Percentiles rank a stretch among this genome's conserved stretches.
Conservation (phyloP, 148 eudicot species). For the Persicaria tinctoria region DNA sequence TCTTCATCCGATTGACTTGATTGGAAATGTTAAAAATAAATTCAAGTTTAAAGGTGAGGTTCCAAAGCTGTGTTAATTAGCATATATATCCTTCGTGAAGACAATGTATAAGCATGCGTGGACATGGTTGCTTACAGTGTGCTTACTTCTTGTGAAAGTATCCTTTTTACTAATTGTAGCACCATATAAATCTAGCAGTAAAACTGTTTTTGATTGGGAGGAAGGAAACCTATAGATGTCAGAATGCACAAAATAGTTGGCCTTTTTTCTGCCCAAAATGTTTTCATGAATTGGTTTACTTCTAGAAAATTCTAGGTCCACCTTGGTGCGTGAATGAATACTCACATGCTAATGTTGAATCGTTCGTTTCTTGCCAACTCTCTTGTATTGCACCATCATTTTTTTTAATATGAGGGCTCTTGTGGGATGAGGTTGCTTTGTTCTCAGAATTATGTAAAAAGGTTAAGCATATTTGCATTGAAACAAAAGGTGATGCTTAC, state of each 20-base stretch:
- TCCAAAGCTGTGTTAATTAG: not conserved
- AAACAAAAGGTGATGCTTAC: not conserved
- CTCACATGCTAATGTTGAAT: not conserved
- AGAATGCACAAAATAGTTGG: not conserved
- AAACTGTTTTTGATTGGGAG: not conserved
- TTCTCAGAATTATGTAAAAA: not conserved
- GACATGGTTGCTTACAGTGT: not conserved
- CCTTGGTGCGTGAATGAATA: not conserved
- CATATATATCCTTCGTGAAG: not conserved
- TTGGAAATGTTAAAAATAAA: not conserved
- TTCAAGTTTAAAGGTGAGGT: not conserved
- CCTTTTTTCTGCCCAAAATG: not conserved
- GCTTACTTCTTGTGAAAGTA: not conserved
- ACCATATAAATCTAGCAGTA: not conserved
- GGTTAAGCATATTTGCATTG: not conserved
- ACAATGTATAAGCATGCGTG: not conserved
- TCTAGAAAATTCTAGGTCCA: not conserved
- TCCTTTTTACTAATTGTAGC: not conserved
- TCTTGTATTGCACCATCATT: not conserved
- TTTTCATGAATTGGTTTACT: not conserved
- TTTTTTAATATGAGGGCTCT: not conserved
- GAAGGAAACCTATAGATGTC: not conserved
- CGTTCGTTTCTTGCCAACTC: not conserved
- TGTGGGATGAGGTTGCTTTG: not conserved
- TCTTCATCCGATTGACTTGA: not conserved